Evolutionary conservation across 2,329 filamentous ascomycete genomes (phyloP), one percentile per base, ranked within the genome.

Genomic region (Colletotrichum tamarilloi): DNA sequence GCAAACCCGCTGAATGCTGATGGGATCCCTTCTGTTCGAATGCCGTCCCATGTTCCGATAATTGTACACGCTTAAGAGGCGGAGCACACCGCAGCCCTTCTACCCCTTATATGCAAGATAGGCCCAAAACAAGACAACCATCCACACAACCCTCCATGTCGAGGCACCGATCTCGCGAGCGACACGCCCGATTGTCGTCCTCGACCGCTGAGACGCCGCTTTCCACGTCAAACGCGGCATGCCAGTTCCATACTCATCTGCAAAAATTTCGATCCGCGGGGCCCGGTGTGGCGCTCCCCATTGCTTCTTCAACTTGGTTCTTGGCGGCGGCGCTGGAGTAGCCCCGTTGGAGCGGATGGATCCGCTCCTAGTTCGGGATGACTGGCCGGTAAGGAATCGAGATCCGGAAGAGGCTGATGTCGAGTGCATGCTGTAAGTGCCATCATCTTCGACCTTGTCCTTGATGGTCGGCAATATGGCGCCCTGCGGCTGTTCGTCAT

Each of bases 101-200:
- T 79, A 94, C 75, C 92, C 92, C 78, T 87, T 87, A 83, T 88
- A 90, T 69, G 92, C 86, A 77, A 96, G 82, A 83, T 91, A 94
- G 35, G 86, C 85, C 86, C 93, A 97, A 80, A 91, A 91, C 16
- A 84, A 76, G 57, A 92, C 81, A 24, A 90, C 90, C 81, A 93
- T 88, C 86, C 89, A 90, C 6, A 86, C 86, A 4, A 95, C 91
- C 60, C 89, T 85, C 83, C 89, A 91, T 22, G 92, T 77, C 57
- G 89, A 92, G 9, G 85, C 87, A 82, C 86, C 87, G 49, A 95
- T 82, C 80, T 96, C 93, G 30, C 86, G 84, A 38, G 84, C 80
- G 6, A 93, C 87, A 5, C 90, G 79, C 1, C 81, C 80, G 3
- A 88, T 80, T 26, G 81, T 84, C 63, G 83, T 79, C 69, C 74